Evolutionary conservation across 2,329 filamentous ascomycete genomes (phyloP), one percentile per base, ranked within the genome.

Genomic region (Zasmidium citrigriseum): DNA sequence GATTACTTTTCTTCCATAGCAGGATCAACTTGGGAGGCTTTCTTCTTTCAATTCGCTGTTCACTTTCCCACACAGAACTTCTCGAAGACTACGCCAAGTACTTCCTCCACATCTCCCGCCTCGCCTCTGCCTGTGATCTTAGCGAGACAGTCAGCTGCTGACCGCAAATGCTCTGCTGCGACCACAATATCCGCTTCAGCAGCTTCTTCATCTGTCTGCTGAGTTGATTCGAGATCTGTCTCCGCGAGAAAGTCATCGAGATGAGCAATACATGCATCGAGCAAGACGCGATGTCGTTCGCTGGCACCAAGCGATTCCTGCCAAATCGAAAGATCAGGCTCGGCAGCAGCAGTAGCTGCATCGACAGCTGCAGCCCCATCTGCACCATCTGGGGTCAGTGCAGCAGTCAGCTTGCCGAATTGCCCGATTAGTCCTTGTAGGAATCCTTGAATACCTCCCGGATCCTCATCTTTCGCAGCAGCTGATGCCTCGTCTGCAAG

Each of bases 51-150:
- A n/a, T 14, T 49, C 27, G 11, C 45, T 34, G 16, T 24, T 52
- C 58, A 77, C 61, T 77, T 77, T 10, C 75, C 75, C 3, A 77
- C 75, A 56, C 75, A 77, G 58, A 77, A 77, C 90, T 96, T 98
- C 75, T 98, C 93, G 77, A 99, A 99, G 3, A 99, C 93, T 21
- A 99, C 93, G 0, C 95, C 95, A 46, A 99, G 77, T 7, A 99
- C 91, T 71, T 98, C 95, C 73, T 99, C 93, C 16, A 98, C 91
- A 74, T 98, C 93, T 2, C 92, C 90, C 44, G 84, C 85, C 67
- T 92, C 90, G 0, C 92, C 93, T 55, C 86, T 86, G 0, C 95
- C 95, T 1, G 92, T 98, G 67, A 98, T 96, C 57, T 87, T 86
- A 1, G 91, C 89, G n/a, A 97, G 80, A 62, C 86, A 88, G 53